Conservation (phyloP, 2,329 filamentous ascomycete species). For the Sphaceloma murrayae region DNA sequence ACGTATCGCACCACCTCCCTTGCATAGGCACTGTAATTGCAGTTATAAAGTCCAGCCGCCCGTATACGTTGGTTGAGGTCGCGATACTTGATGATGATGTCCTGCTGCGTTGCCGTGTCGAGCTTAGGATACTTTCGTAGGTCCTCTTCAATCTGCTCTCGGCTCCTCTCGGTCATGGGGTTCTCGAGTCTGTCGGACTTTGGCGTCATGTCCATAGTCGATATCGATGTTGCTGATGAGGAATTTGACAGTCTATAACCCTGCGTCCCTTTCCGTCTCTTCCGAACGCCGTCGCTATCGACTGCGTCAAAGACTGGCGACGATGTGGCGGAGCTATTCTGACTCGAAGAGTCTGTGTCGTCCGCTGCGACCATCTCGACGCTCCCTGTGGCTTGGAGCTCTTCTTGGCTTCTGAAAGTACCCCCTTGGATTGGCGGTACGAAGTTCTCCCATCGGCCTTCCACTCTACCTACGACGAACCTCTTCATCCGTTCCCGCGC, state of each 20-base stretch:
- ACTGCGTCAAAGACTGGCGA: conserved; percentile 51
- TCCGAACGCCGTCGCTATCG: conserved; percentile 26
- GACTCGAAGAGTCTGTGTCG: conserved; percentile 39
- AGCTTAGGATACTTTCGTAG: conserved; percentile 70
- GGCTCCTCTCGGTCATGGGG: conserved; percentile 63
- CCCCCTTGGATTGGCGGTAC: conserved; percentile 83
- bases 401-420: conserved; percentile 50
- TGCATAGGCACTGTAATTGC: conserved; percentile 71
- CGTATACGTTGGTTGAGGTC: conserved; percentile 60
- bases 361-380: too few relatives aligned
- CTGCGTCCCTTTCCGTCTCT: conserved; percentile 17
- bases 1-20: conserved; percentile 65
- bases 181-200: conserved; percentile 3
- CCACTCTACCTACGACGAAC: conserved; percentile 71
- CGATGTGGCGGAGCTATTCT: conserved; percentile 45
- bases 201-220: conserved; percentile 37
- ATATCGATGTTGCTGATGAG: conserved; percentile 52
- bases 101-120: conserved; percentile 62
- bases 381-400: conserved; percentile 24
- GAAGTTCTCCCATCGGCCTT: conserved; percentile 77
- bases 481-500: conserved; percentile 64
- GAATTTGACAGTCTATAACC: conserved; percentile 25
- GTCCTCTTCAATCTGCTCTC: conserved; percentile 65
- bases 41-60: conserved; percentile 69
- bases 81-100: conserved; percentile 75